Conservation (phyloP, 2,329 filamentous ascomycete genomes). For the Calycina herbarum region DNA sequence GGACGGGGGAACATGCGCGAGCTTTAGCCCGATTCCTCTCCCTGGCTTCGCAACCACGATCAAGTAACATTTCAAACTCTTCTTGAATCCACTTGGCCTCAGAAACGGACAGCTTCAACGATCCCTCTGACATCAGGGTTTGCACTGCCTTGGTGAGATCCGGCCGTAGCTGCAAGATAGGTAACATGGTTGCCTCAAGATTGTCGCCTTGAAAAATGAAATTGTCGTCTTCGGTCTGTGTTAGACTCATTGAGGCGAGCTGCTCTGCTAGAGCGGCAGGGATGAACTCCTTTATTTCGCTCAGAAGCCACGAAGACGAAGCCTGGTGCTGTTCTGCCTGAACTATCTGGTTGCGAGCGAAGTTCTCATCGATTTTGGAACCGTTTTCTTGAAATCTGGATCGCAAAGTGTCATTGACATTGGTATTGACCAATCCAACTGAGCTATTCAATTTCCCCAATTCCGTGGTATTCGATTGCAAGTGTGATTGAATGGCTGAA, state of each 20-base stretch:
- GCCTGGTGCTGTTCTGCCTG: not conserved
- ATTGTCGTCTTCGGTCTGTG: not conserved
- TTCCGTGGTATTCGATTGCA: not conserved
- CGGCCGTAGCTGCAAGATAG: not conserved
- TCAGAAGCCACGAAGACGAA: not conserved
- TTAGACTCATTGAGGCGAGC: not conserved
- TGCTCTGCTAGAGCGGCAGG: not conserved
- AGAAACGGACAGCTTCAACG: not conserved
- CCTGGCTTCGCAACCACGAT: not conserved
- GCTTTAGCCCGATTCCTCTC: not conserved
- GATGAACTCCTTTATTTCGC: not conserved
- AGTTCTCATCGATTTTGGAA: not conserved
- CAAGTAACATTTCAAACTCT: not conserved
- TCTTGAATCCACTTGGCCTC: not conserved
- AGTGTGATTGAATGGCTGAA: not conserved
- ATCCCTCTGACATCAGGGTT: not conserved
- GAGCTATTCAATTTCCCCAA: not conserved
- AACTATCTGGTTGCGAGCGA: not conserved
- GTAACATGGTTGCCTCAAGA: not conserved
- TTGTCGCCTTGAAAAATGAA: not conserved
- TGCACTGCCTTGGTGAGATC: not conserved
- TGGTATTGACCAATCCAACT: not conserved
- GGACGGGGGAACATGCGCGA: no score
- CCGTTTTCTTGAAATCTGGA: not conserved
- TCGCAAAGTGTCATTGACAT: not conserved